These are phyloP conservation scores for Crepidotus variabilis DNA, from an alignment of 768 basidiomycete genomes.

Conservation along the genomic window DNA sequence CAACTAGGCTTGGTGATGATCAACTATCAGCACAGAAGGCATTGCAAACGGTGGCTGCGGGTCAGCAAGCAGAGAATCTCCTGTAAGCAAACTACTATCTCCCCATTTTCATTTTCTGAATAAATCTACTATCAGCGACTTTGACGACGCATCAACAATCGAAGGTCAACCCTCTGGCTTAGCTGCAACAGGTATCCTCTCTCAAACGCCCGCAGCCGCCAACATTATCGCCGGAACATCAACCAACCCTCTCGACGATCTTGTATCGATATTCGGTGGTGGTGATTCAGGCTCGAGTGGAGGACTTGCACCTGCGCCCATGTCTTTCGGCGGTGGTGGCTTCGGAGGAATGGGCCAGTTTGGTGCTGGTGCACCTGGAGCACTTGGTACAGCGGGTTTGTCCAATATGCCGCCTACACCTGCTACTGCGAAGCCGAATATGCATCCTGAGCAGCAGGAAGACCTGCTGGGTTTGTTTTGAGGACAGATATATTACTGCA, in stretches of 20 bases:
- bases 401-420: slow-evolving; percentile 28
- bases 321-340: slow-evolving; percentile 11
- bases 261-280: slow-evolving; percentile 87
- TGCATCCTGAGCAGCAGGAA: slow-evolving; percentile 34
- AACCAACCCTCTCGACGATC: slow-evolving; percentile 86
- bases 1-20: slow-evolving; percentile 57
- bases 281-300: slow-evolving; percentile 26
- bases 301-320: slow-evolving; percentile 13
- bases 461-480: slow-evolving; percentile 53
- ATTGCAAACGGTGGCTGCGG: slow-evolving; percentile 85
- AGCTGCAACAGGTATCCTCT: slow-evolving; percentile 71
- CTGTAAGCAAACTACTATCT: slow-evolving; percentile 40
- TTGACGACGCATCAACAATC: slow-evolving; percentile 66
- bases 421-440: slow-evolving; percentile 21
- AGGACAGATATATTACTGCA: too few species aligned
- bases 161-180: slow-evolving; percentile 71
- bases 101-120: too few species aligned
- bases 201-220: slow-evolving; percentile 69
- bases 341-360: slow-evolving; percentile 11
- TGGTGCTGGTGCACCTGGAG: slow-evolving; percentile 8
- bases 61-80: slow-evolving; percentile 92
- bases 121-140: slow-evolving; percentile 67
- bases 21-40: slow-evolving; percentile 75
- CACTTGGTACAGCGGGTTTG: not conserved
- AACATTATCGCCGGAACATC: slow-evolving; percentile 77